Base-by-base conservation (phyloP, 2,329 filamentous ascomycete species). In the Aspergillus ochraceoroseus region DNA sequence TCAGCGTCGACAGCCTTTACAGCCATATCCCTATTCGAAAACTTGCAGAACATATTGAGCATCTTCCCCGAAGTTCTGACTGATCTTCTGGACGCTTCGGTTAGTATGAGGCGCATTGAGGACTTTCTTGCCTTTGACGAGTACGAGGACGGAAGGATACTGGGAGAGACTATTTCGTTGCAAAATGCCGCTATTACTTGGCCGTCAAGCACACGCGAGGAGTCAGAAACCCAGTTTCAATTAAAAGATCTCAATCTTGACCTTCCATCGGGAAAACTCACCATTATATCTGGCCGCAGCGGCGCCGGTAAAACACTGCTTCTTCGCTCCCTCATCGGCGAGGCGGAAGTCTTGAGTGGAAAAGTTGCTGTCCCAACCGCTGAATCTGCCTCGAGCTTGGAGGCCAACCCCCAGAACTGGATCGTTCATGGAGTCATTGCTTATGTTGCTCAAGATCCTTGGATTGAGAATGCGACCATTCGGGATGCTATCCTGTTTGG, bases 391-490 rank as follows among this genome's bases (percentile, higher is more conserved):
- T 7, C 82, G 25, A 74, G 76, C 46, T 82, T 86, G 51, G 59
- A 11, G 66, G 38, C 75, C 78, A 46, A 83, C 9, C 65, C 55
- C 32, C 62, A 63, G 3, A 70, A 85, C 49, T 88, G 85, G 85
- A 79, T 84, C 30, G 73, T 87, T 11, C 74, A 80, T 5, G 74
- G 75, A 2, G 73, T 80, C 3, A 73, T 87, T 31, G 85, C 84
- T 0, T 88, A 80, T 50, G 82, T 87, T 19, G 76, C 82, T 2
- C 83, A 87, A 55, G 85, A 82, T 7, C 85, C 85, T 0, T 89
- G 85, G 85, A 85, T 90, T 28, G 84, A 89, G 55, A 88, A 88
- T 52, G 82, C 81, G 1, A 85, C 79, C 8, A 79, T 90, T 46
- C 78, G 75, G 36, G 80, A 87, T 35, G 89, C 89, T 52, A 83